These are phyloP conservation scores for Corymbia maculata DNA, from an alignment of 345 rosid species.

Conservation along the genomic window DNA sequence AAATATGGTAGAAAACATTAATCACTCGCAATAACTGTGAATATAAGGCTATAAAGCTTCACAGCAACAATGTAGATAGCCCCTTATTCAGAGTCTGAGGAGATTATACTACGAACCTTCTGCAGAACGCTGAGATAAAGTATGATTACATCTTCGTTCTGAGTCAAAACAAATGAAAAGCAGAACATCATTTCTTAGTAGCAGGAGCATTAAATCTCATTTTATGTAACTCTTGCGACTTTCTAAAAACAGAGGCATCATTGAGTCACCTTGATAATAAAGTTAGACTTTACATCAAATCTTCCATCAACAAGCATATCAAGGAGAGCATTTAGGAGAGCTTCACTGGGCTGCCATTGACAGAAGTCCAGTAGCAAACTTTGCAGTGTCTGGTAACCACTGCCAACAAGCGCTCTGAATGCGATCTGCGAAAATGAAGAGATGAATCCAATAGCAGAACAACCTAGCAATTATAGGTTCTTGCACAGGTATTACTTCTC, in stretches of 20 bases:
- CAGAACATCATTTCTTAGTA: not conserved
- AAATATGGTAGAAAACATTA: conserved; percentile 4
- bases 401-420: conserved; percentile 87
- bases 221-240: conserved; percentile 7
- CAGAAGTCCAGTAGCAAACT: conserved; percentile 84
- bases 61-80: not conserved
- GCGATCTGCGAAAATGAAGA: conserved; percentile 43
- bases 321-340: conserved; percentile 72
- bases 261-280: conserved; percentile 54
- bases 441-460: not conserved
- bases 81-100: not conserved
- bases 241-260: not conserved
- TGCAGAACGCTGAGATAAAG: conserved; percentile 82
- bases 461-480: not conserved
- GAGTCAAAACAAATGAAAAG: conserved; percentile 17
- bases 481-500: not conserved
- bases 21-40: not conserved
- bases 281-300: conserved; percentile 58
- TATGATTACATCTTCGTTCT: conserved; percentile 95
- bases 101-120: conserved; percentile 51
- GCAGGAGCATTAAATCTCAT: not conserved
- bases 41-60: conserved; percentile 15
- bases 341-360: conserved; percentile 73
- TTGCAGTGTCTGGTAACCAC: conserved; percentile 84
- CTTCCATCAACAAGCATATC: conserved; percentile 98